A percentile compares a stretch with the other conserved stretches of the same genome.
These are phyloP conservation scores for Xylaria sp. DNA, from an alignment of 2,329 filamentous ascomycete genomes.

Conservation along the genomic window DNA sequence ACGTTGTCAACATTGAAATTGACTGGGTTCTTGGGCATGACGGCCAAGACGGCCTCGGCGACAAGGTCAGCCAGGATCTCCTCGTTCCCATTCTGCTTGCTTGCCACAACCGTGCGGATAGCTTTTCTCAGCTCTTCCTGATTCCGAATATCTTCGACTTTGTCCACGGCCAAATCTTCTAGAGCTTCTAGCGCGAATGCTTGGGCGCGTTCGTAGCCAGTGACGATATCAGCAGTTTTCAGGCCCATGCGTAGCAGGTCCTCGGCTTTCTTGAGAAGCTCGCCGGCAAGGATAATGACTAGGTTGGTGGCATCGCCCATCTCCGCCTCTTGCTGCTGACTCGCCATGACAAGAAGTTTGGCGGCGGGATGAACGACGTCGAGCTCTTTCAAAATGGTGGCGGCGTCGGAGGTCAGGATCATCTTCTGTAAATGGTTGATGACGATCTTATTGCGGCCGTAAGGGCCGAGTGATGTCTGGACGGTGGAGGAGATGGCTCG, in stretches of 20 bases:
- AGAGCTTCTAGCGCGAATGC: slow-evolving; percentile 85
- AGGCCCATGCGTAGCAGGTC: slow-evolving; percentile 95
- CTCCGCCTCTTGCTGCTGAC: slow-evolving; percentile 98
- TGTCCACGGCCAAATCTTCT: slow-evolving; percentile 90
- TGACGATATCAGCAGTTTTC: slow-evolving; percentile 97
- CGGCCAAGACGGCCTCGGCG: slow-evolving; percentile 83
- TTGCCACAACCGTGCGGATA: slow-evolving; percentile 91
- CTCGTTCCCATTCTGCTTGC: slow-evolving; percentile 96
- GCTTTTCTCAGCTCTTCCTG: slow-evolving; percentile 91
- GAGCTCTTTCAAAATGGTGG: slow-evolving; percentile 95
- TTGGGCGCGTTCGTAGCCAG: slow-evolving; percentile 95
- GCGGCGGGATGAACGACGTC: slow-evolving; percentile 98
- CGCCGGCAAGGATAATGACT: slow-evolving; percentile 94
- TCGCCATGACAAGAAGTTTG: slow-evolving; percentile 97
- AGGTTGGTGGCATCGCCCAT: slow-evolving; percentile 99
- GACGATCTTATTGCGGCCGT: slow-evolving; percentile 99
- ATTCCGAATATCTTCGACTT: slow-evolving; percentile 84
- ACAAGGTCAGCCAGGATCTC: slow-evolving; percentile 88
- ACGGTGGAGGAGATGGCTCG: slow-evolving; percentile 95
- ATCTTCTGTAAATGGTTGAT: slow-evolving; percentile 99
- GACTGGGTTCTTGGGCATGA: slow-evolving; percentile 92
- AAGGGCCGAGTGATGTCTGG: slow-evolving; percentile 95
- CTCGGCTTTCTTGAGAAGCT: slow-evolving; percentile 96
- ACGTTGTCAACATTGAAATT: slow-evolving; percentile 99
- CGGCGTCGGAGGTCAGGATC: slow-evolving; percentile 97